Percentiles rank a stretch among this genome's conserved stretches.
Conservation (phyloP, 2,329 filamentous ascomycete genomes). For the Neofusicoccum parvum region DNA sequence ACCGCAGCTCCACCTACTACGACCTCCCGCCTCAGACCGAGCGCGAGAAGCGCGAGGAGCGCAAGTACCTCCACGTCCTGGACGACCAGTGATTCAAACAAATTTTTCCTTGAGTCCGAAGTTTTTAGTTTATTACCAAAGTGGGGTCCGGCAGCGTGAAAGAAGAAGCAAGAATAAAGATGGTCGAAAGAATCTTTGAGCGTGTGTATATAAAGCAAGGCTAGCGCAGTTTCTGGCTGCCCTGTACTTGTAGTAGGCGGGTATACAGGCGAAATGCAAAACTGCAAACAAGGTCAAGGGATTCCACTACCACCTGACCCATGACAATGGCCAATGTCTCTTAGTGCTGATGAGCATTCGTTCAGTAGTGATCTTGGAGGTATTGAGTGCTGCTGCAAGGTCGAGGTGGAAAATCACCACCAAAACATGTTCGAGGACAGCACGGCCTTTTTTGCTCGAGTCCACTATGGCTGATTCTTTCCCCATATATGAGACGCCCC, state of each 20-base stretch:
- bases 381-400: too few species aligned
- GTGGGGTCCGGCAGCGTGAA: background rate
- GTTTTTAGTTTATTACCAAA: background rate
- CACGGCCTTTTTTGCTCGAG: too few species aligned
- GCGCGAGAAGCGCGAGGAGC: constrained; percentile 91
- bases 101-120: background rate
- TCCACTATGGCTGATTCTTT: too few species aligned
- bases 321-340: too few species aligned
- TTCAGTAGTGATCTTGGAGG: too few species aligned
- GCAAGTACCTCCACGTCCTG: constrained; percentile 89
- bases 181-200: background rate
- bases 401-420: too few species aligned
- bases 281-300: background rate
- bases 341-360: too few species aligned
- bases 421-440: too few species aligned
- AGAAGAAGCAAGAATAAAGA: constrained; percentile 1
- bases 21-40: constrained; percentile 94
- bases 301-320: too few species aligned
- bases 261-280: constrained; percentile 3
- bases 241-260: constrained; percentile 12
- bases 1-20: constrained; percentile 84
- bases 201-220: constrained; percentile 14
- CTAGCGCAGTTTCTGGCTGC: constrained; percentile 3
- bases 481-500: background rate
- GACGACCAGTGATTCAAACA: constrained; percentile 38